Base-by-base conservation (phyloP, 257 asterid genomes). In the Perilla frutescens region DNA sequence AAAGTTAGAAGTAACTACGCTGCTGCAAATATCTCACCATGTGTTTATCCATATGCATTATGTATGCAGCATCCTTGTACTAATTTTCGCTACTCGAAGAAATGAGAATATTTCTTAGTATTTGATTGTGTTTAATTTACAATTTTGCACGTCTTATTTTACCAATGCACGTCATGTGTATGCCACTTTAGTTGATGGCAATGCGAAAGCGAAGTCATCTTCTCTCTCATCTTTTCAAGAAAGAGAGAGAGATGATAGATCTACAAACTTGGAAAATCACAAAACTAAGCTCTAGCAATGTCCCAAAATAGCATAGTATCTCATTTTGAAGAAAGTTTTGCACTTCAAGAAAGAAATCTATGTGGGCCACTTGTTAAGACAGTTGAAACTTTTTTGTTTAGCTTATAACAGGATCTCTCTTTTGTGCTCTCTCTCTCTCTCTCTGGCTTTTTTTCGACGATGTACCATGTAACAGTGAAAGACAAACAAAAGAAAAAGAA, bases 391-490 rank as follows among this genome's bases (percentile, higher is more conserved):
- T 72, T 72, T 72, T 68, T 8, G 59, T 66, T 13, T 1, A 60
- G 10, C 45, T 31, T 45, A 40, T 55, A 62, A 50, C 50, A 49
- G 61, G 32, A 61, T 72, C 43, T 48, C 48, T 7, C 48, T 48
- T 20, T 20, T 20, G 26, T 20, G 26, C 69, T 9, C 57, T 41
- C 9, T 48, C 55, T 61, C 37, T 43, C 49, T 4, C 31, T 68
- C 49, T 66, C 31, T 55, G 15, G 68, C 76, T 49, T 32, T 49
- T 32, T 79, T 58, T 70, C 31, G 68, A 53, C 44, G 39, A 62
- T 72, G 62, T 84, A 79, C 85, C 50, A 78, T 69, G 80, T 68
- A 68, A 82, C 84, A 83, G 86, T 75, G 53, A 84, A 82, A 81
- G 80, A 54, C 47, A 53, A 48, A 44, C 76, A 74, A 10, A 60